A percentile compares a stretch with the other conserved stretches of the same genome.
phyloP scores from a whole-genome alignment of 306 rosid genomes.

The Hippophae rhamnoides region DNA sequence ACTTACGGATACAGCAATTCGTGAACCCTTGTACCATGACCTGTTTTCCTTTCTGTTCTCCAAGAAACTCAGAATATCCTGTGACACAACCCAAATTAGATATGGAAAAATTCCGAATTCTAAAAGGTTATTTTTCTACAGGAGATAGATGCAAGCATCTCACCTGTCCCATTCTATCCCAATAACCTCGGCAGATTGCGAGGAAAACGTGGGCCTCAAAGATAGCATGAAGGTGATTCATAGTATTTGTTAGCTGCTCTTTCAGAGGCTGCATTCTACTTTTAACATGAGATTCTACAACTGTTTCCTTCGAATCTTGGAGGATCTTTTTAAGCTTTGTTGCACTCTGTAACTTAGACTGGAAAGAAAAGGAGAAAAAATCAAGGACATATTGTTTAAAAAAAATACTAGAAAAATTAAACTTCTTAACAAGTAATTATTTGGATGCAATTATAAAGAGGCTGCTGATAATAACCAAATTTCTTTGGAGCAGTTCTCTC shows the following conservation, averaged over 20 bases:
- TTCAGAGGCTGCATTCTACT: slow-evolving; percentile 72
- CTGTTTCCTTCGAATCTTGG: slow-evolving; percentile 86
- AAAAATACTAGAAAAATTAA: slow-evolving; percentile 7
- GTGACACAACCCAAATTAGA: slow-evolving; percentile 15
- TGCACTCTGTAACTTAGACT: slow-evolving; percentile 75
- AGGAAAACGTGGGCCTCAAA: slow-evolving; percentile 71
- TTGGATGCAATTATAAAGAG: too few species aligned
- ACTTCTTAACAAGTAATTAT: background rate
- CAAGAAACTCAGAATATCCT: slow-evolving; percentile 93
- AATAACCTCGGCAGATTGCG: slow-evolving; percentile 74
- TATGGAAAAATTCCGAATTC: background rate
- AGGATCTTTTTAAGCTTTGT: slow-evolving; percentile 89
- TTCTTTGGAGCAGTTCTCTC: background rate
- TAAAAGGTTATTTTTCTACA: background rate
- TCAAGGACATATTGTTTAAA: slow-evolving; percentile 1
- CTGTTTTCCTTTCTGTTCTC: slow-evolving; percentile 88
- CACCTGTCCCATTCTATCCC: slow-evolving; percentile 98
- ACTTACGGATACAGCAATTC: slow-evolving; percentile 78
- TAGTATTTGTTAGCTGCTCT: slow-evolving; percentile 59
- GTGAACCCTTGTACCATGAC: slow-evolving; percentile 91
- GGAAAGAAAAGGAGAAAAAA: slow-evolving; percentile 24
- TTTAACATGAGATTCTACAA: slow-evolving; percentile 71
- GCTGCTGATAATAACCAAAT: background rate
- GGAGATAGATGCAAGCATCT: slow-evolving; percentile 15
- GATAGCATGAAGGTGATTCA: slow-evolving; percentile 58